Evolutionary conservation across 192 early-diverging fungal species (phyloP).

Genomic region (Spizellomyces punctatus): DNA sequence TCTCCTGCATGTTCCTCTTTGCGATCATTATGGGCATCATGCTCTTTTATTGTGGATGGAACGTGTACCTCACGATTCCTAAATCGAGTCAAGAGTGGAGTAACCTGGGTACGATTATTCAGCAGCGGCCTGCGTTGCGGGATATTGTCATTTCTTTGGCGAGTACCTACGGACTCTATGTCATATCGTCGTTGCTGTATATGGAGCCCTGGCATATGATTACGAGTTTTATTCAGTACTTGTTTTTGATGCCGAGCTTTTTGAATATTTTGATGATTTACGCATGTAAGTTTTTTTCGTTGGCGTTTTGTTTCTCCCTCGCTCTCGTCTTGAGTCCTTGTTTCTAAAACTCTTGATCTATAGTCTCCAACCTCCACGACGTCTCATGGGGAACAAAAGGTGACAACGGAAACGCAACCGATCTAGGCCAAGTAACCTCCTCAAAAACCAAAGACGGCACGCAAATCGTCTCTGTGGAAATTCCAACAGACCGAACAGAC

Average conservation of each 20-base stretch:
- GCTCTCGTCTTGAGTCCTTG: neutral
- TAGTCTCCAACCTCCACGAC: slow-evolving; percentile 89
- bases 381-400: slow-evolving; percentile 98
- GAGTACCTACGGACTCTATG: slow-evolving; percentile 82
- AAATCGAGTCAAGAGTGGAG: slow-evolving; percentile 28
- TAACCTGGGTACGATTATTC: slow-evolving; percentile 21
- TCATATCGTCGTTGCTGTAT: slow-evolving; percentile 76
- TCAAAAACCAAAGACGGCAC: slow-evolving; percentile 69
- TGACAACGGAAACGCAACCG: slow-evolving; percentile 65
- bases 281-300: slow-evolving; percentile 40
- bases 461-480: slow-evolving; percentile 72
- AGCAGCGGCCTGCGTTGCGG: slow-evolving; percentile 58
- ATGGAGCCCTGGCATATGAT: slow-evolving; percentile 92
- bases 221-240: slow-evolving; percentile 86
- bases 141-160: slow-evolving; percentile 80
- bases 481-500: slow-evolving; percentile 77
- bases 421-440: slow-evolving; percentile 79
- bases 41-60: slow-evolving; percentile 72
- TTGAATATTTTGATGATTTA: slow-evolving; percentile 93
- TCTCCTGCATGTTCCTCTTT: slow-evolving; percentile 76
- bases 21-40: slow-evolving; percentile 85
- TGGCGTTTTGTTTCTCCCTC: neutral
- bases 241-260: slow-evolving; percentile 83
- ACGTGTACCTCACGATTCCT: slow-evolving; percentile 40
- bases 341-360: neutral